These are phyloP conservation scores for Somion occarium DNA, from an alignment of 1,284 basidiomycete species.

Conservation along the genomic window DNA sequence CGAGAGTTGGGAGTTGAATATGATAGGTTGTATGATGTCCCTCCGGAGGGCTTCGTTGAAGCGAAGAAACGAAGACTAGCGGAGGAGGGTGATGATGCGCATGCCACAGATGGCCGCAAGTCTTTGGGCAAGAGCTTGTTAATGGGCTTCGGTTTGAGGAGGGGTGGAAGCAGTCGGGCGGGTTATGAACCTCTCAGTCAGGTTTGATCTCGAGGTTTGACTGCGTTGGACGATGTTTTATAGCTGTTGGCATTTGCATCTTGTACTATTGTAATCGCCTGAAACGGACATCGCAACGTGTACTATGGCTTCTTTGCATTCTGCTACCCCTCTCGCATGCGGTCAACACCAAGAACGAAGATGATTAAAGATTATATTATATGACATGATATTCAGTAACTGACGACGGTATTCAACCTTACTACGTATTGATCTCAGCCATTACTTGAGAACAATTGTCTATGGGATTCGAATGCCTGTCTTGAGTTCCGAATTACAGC, in stretches of 20 bases:
- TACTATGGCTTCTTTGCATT: background rate
- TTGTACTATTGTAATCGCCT: background rate
- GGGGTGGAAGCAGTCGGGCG: conserved; percentile 40
- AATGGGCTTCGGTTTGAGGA: conserved; percentile 45
- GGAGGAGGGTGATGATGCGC: conserved; percentile 50
- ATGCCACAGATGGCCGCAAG: conserved; percentile 27
- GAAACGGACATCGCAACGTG: background rate
- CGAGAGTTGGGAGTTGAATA: conserved; percentile 88
- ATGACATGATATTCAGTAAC: too few relatives aligned
- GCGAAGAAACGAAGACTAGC: conserved; percentile 53
- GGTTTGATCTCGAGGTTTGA: conserved; percentile 24
- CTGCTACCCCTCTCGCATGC: too few relatives aligned
- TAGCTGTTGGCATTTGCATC: background rate
- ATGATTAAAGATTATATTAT: too few relatives aligned
- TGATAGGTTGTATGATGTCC: conserved; percentile 85
- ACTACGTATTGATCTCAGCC: too few relatives aligned
- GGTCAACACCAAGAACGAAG: too few relatives aligned
- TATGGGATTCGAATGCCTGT: too few relatives aligned
- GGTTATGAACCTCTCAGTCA: conserved; percentile 64
- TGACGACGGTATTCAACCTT: too few relatives aligned
- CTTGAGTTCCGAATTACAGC: too few relatives aligned
- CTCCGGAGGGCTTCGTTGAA: conserved; percentile 74
- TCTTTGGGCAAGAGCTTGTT: conserved; percentile 39
- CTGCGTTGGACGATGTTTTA: background rate
- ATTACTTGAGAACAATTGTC: too few relatives aligned